These are phyloP conservation scores for Glebionis coronaria DNA, from an alignment of 129 eudicot genomes.

Conservation along the genomic window DNA sequence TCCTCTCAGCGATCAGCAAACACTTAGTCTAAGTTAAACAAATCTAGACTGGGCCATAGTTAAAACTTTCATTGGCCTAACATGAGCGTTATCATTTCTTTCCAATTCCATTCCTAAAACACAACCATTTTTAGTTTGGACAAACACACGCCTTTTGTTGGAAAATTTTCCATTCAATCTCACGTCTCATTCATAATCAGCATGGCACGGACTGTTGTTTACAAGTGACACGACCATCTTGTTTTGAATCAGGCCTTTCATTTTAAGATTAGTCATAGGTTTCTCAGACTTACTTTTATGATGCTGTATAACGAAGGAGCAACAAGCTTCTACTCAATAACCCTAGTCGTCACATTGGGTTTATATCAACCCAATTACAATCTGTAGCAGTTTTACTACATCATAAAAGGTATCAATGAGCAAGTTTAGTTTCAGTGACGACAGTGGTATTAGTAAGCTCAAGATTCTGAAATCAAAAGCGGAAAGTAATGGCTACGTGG, in stretches of 20 bases:
- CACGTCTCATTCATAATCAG: slow-evolving; percentile 31
- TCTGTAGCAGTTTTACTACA: slow-evolving; percentile 26
- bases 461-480: slow-evolving; percentile 24
- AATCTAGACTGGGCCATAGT: too few species aligned
- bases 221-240: slow-evolving; percentile 46
- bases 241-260: slow-evolving; percentile 43
- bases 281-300: too few species aligned
- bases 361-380: slow-evolving; percentile 20
- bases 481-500: slow-evolving; percentile 37
- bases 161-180: slow-evolving; percentile 30
- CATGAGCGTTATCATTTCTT: slow-evolving; percentile 56
- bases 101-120: slow-evolving; percentile 77
- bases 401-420: slow-evolving; percentile 27
- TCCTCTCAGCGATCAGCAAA: too few species aligned
- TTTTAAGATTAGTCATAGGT: slow-evolving; percentile 21
- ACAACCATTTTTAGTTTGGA: slow-evolving; percentile 74
- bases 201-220: slow-evolving; percentile 38
- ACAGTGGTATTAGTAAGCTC: slow-evolving; percentile 9
- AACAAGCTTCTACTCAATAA: slow-evolving; percentile 25
- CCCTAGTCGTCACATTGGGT: slow-evolving; percentile 27
- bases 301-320: slow-evolving; percentile 31
- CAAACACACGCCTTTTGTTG: slow-evolving; percentile 67
- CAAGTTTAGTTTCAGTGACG: slow-evolving; percentile 48
- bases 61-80: too few species aligned
- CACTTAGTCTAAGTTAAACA: too few species aligned